Percentiles rank a stretch among this genome's conserved stretches.
Evolutionary conservation across 495 filamentous ascomycete genomes (phyloP).

Genomic region (Aspergillus haitiensis): DNA sequence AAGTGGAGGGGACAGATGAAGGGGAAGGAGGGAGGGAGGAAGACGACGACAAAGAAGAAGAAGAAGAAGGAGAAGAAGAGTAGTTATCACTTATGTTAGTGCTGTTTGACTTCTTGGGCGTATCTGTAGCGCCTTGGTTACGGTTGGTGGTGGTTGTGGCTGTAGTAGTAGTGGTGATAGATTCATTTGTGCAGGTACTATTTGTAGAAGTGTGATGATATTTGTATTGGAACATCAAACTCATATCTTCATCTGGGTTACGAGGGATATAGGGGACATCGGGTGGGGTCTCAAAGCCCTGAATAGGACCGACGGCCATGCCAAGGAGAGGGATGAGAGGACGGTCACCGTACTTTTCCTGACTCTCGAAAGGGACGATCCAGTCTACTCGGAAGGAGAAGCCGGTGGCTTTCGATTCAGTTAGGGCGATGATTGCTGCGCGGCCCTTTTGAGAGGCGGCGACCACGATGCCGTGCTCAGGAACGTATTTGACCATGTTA

Average conservation of each 20-base stretch:
- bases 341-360: constrained; percentile 44
- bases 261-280: constrained; percentile 42
- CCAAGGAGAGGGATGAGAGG: constrained; percentile 53
- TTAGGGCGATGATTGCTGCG: constrained; percentile 72
- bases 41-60: too few species aligned
- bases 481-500: constrained; percentile 73
- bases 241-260: constrained; percentile 22
- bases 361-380: constrained; percentile 53
- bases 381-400: constrained; percentile 54
- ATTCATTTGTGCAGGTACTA: not conserved
- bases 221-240: constrained; percentile 39
- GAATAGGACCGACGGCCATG: constrained; percentile 60
- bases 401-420: constrained; percentile 42
- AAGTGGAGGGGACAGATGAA: not conserved
- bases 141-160: not conserved
- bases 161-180: not conserved
- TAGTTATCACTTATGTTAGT: too few species aligned
- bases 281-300: constrained; percentile 52
- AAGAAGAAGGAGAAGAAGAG: too few species aligned
- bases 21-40: not conserved
- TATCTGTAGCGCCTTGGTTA: too few species aligned
- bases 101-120: too few species aligned
- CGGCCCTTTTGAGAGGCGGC: constrained; percentile 72
- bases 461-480: constrained; percentile 74
- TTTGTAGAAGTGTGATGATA: constrained; percentile 1